These are phyloP conservation scores for Ophiorrhiza pumila DNA, from an alignment of 257 asterid genomes.

Conservation along the genomic window DNA sequence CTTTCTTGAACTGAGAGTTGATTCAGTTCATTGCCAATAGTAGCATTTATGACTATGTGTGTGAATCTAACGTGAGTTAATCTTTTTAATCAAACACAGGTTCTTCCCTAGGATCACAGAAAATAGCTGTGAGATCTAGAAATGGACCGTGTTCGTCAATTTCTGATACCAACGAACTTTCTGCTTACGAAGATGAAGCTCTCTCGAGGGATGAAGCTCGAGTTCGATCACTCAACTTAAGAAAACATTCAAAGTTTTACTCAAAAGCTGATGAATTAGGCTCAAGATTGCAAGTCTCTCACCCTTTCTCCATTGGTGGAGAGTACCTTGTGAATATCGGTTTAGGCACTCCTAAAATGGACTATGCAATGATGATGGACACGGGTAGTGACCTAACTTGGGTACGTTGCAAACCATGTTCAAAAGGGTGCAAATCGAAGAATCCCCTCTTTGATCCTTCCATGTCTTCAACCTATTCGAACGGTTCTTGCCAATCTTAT, in stretches of 20 bases:
- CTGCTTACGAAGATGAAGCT: neutral
- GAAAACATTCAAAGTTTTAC: neutral
- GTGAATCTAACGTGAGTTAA: no score
- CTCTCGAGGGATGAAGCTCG: neutral
- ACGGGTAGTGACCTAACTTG: constrained; percentile 12
- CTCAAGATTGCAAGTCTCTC: no score
- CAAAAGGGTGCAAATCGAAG: neutral
- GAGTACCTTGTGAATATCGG: neutral
- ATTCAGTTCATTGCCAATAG: no score
- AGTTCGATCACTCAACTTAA: neutral
- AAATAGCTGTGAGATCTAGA: neutral
- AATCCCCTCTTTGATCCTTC: constrained; percentile 9
- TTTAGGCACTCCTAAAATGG: constrained; percentile 5
- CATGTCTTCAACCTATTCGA: neutral
- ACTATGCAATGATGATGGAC: neutral
- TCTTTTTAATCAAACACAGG: no score
- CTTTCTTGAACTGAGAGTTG: no score
- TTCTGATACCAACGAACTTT: neutral
- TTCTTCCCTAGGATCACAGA: neutral
- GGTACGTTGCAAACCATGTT: constrained; percentile 12
- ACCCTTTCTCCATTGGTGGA: neutral
- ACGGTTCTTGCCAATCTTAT: neutral
- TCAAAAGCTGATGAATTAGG: neutral
- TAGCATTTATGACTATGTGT: no score
- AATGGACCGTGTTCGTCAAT: constrained; percentile 13